Conservation (phyloP, 495 filamentous ascomycete species). For the Immersiella caudata region DNA sequence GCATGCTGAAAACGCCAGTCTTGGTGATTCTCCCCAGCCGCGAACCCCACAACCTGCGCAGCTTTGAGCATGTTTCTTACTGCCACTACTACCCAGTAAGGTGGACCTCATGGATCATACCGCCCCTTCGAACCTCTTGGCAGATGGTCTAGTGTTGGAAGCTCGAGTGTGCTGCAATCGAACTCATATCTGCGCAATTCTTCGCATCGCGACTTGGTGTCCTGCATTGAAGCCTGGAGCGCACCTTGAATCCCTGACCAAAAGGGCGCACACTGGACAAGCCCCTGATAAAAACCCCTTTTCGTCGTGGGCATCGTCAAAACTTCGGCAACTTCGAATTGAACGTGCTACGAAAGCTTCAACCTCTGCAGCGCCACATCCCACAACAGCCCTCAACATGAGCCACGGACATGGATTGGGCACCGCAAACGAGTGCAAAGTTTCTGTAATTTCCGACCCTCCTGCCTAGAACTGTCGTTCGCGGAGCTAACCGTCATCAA, state of each 20-base stretch:
- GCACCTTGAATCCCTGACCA: too few species aligned
- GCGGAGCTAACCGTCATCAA: not conserved
- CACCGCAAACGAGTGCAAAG: not conserved
- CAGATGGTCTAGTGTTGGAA: not conserved
- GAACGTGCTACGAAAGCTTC: not conserved
- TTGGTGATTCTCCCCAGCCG: not conserved
- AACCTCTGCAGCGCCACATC: not conserved
- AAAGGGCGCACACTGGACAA: too few species aligned
- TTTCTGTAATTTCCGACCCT: not conserved
- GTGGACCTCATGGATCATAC: slow-evolving; percentile 12
- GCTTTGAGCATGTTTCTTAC: slow-evolving; percentile 35
- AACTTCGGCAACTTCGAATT: not conserved
- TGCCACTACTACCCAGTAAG: slow-evolving; percentile 11
- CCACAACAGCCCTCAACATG: not conserved
- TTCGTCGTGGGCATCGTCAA: not conserved
- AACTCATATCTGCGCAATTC: slow-evolving; percentile 10
- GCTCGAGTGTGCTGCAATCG: not conserved
- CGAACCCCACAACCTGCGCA: slow-evolving; percentile 14
- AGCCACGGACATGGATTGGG: not conserved
- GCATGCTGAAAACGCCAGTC: not conserved
- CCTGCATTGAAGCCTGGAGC: not conserved
- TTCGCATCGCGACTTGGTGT: not conserved
- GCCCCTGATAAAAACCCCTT: not conserved
- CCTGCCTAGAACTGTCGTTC: not conserved
- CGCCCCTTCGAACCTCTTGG: not conserved